phyloP scores from a whole-genome alignment of 441 rosid genomes.

The Kokia cookei region DNA sequence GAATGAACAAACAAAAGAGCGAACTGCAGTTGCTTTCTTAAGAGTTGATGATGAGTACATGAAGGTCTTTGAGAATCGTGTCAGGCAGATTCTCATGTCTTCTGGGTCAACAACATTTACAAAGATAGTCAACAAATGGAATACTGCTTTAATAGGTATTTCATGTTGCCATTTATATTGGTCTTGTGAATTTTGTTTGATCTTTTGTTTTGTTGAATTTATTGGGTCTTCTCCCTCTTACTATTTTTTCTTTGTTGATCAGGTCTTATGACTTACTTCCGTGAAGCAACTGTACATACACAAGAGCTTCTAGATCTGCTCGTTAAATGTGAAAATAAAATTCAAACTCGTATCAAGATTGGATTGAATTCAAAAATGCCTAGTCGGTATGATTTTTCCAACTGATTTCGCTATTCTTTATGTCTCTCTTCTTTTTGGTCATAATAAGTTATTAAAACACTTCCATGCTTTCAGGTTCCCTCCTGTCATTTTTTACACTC shows the following conservation, averaged over 20 bases:
- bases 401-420: slow-evolving; percentile 1
- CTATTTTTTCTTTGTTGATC: neutral
- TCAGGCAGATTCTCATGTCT: slow-evolving; percentile 99
- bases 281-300: slow-evolving; percentile 99
- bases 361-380: slow-evolving; percentile 99
- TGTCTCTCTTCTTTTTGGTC: neutral
- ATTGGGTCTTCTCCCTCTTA: neutral
- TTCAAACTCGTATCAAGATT: slow-evolving; percentile 95
- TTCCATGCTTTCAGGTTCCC: slow-evolving; percentile 60
- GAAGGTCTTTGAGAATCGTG: slow-evolving; percentile 99
- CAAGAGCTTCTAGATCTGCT: slow-evolving; percentile 95
- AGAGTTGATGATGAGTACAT: slow-evolving; percentile 97
- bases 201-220: neutral
- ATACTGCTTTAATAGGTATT: slow-evolving; percentile 90
- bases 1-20: slow-evolving; percentile 98
- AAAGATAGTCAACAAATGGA: slow-evolving; percentile 98
- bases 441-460: neutral
- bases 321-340: slow-evolving; percentile 97
- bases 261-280: slow-evolving; percentile 99
- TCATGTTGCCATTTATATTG: neutral
- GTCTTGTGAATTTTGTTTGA: neutral
- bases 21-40: slow-evolving; percentile 96
- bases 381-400: slow-evolving; percentile 53
- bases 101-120: slow-evolving; percentile 98
- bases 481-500: slow-evolving; percentile 97